Evolutionary conservation across 1,139 yeast species (phyloP).

Genomic region (Saccharomycopsis hybrid): DNA sequence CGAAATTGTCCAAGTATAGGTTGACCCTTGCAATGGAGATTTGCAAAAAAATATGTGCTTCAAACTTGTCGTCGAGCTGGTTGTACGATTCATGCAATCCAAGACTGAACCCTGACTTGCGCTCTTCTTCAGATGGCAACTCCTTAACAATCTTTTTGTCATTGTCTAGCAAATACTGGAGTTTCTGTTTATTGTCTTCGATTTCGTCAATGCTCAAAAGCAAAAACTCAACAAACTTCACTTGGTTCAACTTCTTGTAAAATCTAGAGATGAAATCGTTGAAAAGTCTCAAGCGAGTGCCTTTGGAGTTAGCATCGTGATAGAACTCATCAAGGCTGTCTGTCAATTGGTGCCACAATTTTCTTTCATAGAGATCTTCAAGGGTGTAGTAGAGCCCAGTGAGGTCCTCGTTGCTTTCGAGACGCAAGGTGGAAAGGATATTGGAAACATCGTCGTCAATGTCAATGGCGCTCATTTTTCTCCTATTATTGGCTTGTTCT

Average conservation of each 20-base stretch:
- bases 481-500: too few species aligned
- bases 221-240: constrained; percentile 72
- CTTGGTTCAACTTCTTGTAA: constrained; percentile 66
- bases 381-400: constrained; percentile 63
- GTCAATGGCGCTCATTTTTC: constrained; percentile 21
- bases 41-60: constrained; percentile 57
- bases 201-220: constrained; percentile 48
- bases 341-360: constrained; percentile 77
- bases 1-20: constrained; percentile 49
- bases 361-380: constrained; percentile 84
- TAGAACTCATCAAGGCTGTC: constrained; percentile 58
- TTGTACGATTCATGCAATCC: constrained; percentile 19
- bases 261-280: constrained; percentile 64
- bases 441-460: constrained; percentile 35
- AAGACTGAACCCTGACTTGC: constrained; percentile 28
- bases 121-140: constrained; percentile 31
- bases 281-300: constrained; percentile 60
- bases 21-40: constrained; percentile 75
- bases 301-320: constrained; percentile 42
- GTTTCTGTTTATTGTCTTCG: constrained; percentile 42
- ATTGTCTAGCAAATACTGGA: constrained; percentile 49
- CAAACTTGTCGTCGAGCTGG: constrained; percentile 31
- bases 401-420: constrained; percentile 60
- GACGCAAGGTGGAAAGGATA: constrained; percentile 62
- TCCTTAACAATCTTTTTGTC: constrained; percentile 42